Conservation (phyloP, 225 moss, liverwort and hornwort species). For the Asterella californica region DNA sequence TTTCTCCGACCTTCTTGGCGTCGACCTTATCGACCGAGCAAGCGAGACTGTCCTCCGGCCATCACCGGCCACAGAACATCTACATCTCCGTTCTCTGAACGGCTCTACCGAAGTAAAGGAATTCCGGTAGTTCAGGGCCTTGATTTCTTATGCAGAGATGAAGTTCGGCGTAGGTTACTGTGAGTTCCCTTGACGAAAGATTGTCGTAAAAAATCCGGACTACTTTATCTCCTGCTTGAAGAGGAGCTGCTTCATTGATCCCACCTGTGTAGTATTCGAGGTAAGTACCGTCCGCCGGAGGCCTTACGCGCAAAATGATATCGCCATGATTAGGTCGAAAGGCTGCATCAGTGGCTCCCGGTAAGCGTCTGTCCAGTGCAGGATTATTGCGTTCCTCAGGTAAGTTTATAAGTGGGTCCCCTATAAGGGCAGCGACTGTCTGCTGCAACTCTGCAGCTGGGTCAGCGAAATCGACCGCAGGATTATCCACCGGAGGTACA, state of each 20-base stretch:
- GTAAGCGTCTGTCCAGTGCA: not conserved
- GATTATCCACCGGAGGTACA: not conserved
- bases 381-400: not conserved
- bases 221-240: not conserved
- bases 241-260: not conserved
- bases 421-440: not conserved
- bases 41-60: too few relatives aligned
- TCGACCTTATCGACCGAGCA: too few relatives aligned
- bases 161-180: not conserved
- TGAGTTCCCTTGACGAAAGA: not conserved
- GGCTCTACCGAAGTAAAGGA: not conserved
- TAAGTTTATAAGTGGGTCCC: not conserved
- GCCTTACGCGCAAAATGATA: not conserved
- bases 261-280: not conserved
- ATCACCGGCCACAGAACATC: too few relatives aligned
- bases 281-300: not conserved
- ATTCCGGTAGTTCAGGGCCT: not conserved
- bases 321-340: not conserved
- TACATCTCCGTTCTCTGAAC: too few relatives aligned
- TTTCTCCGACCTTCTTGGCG: too few relatives aligned
- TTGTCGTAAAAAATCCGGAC: not conserved
- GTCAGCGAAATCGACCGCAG: not conserved
- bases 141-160: not conserved
- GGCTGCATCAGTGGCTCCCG: not conserved
- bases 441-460: not conserved